These are phyloP conservation scores for Cylindrodendrum hubeiense DNA, from an alignment of 2,329 filamentous ascomycete species.

Conservation along the genomic window DNA sequence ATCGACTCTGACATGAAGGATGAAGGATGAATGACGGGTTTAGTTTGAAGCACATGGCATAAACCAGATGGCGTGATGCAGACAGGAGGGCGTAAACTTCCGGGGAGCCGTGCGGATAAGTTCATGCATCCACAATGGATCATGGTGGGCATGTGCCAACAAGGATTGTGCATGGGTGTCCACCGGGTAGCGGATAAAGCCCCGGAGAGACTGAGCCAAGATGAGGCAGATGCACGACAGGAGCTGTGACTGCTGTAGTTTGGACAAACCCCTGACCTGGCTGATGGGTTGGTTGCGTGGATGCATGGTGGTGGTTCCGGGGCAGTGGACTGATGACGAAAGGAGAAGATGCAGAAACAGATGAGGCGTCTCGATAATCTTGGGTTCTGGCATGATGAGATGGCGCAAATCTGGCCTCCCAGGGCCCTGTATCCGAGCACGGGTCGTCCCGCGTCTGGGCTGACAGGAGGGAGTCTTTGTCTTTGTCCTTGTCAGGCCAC, in stretches of 20 bases:
- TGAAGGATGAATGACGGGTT: neutral
- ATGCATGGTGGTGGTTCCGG: slow-evolving; percentile 8
- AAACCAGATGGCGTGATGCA: slow-evolving; percentile 1
- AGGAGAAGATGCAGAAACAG: neutral
- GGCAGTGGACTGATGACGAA: slow-evolving; percentile 10
- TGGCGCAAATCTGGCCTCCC: slow-evolving; percentile 4
- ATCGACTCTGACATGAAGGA: neutral
- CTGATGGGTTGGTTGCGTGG: slow-evolving; percentile 6
- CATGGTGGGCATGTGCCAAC: slow-evolving; percentile 20
- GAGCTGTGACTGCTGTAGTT: neutral
- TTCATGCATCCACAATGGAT: slow-evolving; percentile 24
- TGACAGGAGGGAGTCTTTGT: neutral
- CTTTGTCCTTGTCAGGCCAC: neutral
- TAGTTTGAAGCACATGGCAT: neutral
- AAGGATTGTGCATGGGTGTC: slow-evolving; percentile 23
- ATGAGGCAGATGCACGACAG: slow-evolving; percentile 6
- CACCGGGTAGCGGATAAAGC: slow-evolving; percentile 14
- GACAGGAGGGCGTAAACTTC: neutral
- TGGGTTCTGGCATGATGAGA: slow-evolving; percentile 15
- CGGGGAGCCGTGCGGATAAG: slow-evolving; percentile 18
- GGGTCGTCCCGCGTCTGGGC: neutral
- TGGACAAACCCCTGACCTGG: neutral
- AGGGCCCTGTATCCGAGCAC: neutral
- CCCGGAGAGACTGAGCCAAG: slow-evolving; percentile 18
- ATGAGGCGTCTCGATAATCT: neutral